These are phyloP conservation scores for Phoenix roebelenii DNA, from an alignment of 176 grass and related monocot genomes.

Conservation along the genomic window DNA sequence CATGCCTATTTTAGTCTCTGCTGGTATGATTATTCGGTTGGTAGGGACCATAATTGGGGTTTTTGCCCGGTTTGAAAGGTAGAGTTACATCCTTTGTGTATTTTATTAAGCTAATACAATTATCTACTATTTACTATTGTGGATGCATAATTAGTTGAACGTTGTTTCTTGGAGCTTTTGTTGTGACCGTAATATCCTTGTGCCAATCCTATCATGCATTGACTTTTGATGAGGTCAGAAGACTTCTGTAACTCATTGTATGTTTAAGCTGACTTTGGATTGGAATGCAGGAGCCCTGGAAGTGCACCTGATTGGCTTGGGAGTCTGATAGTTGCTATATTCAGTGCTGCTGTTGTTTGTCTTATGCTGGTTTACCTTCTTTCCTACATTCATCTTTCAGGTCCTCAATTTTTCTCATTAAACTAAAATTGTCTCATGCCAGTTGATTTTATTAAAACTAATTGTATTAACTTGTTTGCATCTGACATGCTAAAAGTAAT, in stretches of 20 bases:
- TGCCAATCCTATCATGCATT: too few species aligned
- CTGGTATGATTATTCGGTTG: constrained; percentile 58
- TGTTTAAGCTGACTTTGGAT: constrained; percentile 22
- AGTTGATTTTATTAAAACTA: too few species aligned
- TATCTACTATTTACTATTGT: too few species aligned
- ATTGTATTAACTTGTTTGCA: too few species aligned
- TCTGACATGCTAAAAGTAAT: too few species aligned
- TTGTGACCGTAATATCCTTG: too few species aligned
- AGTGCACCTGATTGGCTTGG: constrained; percentile 70
- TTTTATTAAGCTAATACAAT: too few species aligned
- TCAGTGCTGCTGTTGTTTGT: constrained; percentile 48
- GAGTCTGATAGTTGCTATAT: constrained; percentile 61
- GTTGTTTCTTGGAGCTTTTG: too few species aligned
- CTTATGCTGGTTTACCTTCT: constrained; percentile 85
- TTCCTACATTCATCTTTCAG: constrained; percentile 90
- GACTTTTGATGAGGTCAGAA: too few species aligned
- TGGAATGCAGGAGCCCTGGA: constrained; percentile 66
- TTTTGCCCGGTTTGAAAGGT: constrained; percentile 77
- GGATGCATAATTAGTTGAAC: too few species aligned
- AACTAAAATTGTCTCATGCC: neutral
- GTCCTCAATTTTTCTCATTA: constrained; percentile 37
- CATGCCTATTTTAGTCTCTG: constrained; percentile 53
- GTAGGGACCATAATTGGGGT: constrained; percentile 63
- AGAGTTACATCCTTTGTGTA: constrained; percentile 13
- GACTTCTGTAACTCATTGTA: neutral